These are phyloP conservation scores for Scutellospora calospora DNA, from an alignment of 371 early-diverging fungal genomes.

Conservation along the genomic window DNA sequence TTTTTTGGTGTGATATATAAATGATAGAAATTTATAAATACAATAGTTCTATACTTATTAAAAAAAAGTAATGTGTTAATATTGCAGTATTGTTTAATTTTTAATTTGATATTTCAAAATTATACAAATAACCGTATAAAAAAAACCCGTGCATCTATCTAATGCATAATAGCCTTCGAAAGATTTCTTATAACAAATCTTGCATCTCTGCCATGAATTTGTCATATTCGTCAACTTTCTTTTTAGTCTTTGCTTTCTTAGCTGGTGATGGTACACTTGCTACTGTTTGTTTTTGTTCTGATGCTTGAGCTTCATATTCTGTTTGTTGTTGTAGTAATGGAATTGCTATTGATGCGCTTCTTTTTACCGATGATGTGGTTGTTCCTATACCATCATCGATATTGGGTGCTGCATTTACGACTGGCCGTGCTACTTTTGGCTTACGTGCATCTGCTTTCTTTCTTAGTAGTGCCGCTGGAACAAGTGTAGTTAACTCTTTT, in stretches of 20 bases:
- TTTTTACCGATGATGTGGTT: background rate
- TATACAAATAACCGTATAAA: no score
- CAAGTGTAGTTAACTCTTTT: slow-evolving; percentile 53
- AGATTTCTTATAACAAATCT: slow-evolving; percentile 44
- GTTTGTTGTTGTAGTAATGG: slow-evolving; percentile 39
- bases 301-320: slow-evolving; percentile 6
- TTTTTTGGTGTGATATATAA: no score
- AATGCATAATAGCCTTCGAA: background rate
- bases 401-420: slow-evolving; percentile 46
- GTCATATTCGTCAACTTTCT: slow-evolving; percentile 48
- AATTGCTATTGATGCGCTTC: background rate
- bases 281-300: background rate
- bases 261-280: slow-evolving; percentile 29
- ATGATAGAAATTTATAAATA: no score
- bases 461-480: slow-evolving; percentile 50
- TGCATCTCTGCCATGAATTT: slow-evolving; percentile 51
- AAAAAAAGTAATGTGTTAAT: no score
- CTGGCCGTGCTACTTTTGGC: slow-evolving; percentile 39
- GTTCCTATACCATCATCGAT: slow-evolving; percentile 31
- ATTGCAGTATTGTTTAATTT: no score
- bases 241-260: slow-evolving; percentile 32
- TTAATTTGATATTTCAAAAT: no score
- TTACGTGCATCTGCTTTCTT: slow-evolving; percentile 44
- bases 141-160: background rate
- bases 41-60: no score